Evolutionary conservation across 1,284 basidiomycete genomes (phyloP), one percentile per base, ranked within the genome.

Genomic region (Leccinum angustisporum): DNA sequence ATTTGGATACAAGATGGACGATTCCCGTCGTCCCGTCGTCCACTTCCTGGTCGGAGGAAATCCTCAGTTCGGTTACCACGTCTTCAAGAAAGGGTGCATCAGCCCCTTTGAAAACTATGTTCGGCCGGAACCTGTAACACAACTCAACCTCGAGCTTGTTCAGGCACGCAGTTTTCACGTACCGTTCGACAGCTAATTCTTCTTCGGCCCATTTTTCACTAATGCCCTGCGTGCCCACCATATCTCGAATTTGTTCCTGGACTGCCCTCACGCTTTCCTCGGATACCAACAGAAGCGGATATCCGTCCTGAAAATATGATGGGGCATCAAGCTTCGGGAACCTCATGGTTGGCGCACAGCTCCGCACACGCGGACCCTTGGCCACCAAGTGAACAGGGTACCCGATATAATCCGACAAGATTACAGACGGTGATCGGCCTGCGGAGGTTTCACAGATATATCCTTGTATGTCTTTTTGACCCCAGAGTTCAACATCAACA

Each of bases 281-380:
- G 38, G 86, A 87, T 18, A 87, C 77, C 10, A 91, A 67, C 38
- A 90, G 74, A 57, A 92, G 69, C 0, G 90, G 90, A 69, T 84
- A 92, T 57, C 83, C 86, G 67, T 92, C 90, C 71, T 91, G 90
- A 72, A 84, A 92, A 61, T 80, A 75, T 5, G 83, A 76, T 14
- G 77, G 81, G 14, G 82, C 84, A 36, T 83, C 76, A 50, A 91
- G 76, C 13, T 81, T 69, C 1, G 89, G 87, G 67, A 85, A 87
- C 11, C 77, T 75, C 5, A 63, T 50, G 1, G 88, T 89, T 5
- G 85, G 78, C 14, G 74, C 76, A 63, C 83, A 83, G 1, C 64
- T 63, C 9, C 90, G 85, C 30, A 79, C 77, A 9, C 78, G 75
- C 0, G 83, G 83, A 10, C 90, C 90, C 69, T 91, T 91, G 76